Evolutionary conservation across 208 protist species (phyloP), one percentile per base, ranked within the genome.

Genomic region (Lotmaria passim): DNA sequence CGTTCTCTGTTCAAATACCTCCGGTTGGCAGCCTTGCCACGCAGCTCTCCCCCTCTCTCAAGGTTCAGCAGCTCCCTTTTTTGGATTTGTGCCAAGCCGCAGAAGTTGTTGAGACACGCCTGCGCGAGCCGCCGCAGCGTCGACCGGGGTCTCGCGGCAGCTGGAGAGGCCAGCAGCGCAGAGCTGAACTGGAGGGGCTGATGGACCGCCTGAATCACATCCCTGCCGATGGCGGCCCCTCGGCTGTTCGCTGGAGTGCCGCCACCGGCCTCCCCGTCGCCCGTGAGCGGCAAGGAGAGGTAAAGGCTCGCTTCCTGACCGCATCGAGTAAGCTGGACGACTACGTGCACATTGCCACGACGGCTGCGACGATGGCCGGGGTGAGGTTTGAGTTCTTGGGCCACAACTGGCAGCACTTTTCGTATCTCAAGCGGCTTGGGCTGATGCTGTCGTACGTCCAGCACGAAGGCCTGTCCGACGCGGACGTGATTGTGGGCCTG

Each of bases 271-370:
- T 65, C 26, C 59, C 59, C 8, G 31, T 65, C 7, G 41, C 59
- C 6, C 4, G 39, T 1, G 14, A 10, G 14, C 59, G 44, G 2
- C 31, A 44, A 44, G 44, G 44, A 3, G 36, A 12, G 38, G 59
- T 65, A 44, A n/a, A 41, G 31, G 59, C 44, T 2, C 59, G 59
- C n/a, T 65, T 65, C 31, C 11, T 65, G 8, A 65, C 59, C 30
- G 59, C 44, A 3, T 51, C 59, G 4, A 53, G 21, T 24, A 53
- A 65, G n/a, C 8, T 65, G 5, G 41, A 36, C 44, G 44, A 65
- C 59, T 53, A 65, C 44, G 44, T 65, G 17, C 59, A 65, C 59
- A 65, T 65, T 14, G 59, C 59, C 44, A 53, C 59, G 0, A 65
- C 59, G 3, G 59, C 59, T 10, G 59, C 59, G 7, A 65, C 59